A percentile compares a stretch with the other conserved stretches of the same genome.
These are phyloP conservation scores for Oleoguttula mirabilis DNA, from an alignment of 495 filamentous ascomycete species.

Conservation along the genomic window DNA sequence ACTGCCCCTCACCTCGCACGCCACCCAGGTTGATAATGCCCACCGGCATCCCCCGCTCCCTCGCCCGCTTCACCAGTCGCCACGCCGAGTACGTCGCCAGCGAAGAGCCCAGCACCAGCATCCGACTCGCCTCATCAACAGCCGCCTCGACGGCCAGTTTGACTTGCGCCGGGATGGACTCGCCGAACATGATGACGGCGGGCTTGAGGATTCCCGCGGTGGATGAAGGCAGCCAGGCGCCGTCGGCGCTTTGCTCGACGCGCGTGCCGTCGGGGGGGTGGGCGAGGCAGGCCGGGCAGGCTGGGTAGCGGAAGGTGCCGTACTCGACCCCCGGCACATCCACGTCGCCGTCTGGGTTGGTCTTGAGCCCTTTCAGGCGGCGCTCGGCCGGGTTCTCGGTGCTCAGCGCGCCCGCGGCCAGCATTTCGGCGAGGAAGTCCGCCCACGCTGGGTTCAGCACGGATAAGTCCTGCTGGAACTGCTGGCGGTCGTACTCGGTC, in stretches of 20 bases:
- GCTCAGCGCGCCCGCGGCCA: constrained; percentile 59
- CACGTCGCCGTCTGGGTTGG: constrained; percentile 91
- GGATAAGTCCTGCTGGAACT: constrained; percentile 66
- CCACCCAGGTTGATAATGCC: constrained; percentile 36
- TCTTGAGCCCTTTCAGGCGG: constrained; percentile 54
- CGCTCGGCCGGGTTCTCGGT: constrained; percentile 65
- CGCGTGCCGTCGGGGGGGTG: constrained; percentile 54
- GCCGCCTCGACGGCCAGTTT: constrained; percentile 68
- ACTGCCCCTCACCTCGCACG: constrained; percentile 29
- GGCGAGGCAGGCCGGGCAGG: constrained; percentile 69
- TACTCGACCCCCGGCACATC: constrained; percentile 84
- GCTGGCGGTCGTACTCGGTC: constrained; percentile 36
- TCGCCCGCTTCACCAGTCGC: constrained; percentile 73
- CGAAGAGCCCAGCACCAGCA: constrained; percentile 78
- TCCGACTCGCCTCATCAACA: constrained; percentile 57
- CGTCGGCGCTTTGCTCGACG: constrained; percentile 67
- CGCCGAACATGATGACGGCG: constrained; percentile 89
- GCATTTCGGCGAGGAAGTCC: constrained; percentile 56
- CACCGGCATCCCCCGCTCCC: constrained; percentile 70
- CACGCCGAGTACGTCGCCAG: constrained; percentile 92
- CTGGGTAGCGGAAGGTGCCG: constrained; percentile 78
- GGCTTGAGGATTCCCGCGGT: constrained; percentile 80
- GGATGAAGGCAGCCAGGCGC: constrained; percentile 59
- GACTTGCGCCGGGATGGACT: constrained; percentile 56
- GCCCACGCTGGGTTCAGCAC: constrained; percentile 79